Conservation (phyloP, 2,329 filamentous ascomycete genomes). For the Beauveria rudraprayagi region DNA sequence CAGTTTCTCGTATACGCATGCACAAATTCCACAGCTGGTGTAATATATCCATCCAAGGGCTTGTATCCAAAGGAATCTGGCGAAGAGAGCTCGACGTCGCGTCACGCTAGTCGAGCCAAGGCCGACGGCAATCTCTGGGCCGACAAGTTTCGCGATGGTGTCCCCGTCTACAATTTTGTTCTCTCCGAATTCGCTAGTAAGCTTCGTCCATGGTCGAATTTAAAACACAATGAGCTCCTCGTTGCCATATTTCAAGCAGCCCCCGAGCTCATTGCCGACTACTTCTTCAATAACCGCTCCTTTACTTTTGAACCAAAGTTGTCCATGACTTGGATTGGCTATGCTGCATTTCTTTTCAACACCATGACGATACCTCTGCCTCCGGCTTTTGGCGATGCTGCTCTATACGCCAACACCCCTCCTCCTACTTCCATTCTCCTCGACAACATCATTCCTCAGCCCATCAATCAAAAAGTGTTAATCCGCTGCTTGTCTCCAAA, state of each 20-base stretch:
- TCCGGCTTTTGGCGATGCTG: constrained; percentile 57
- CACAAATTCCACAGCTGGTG: constrained; percentile 63
- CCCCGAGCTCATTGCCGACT: constrained; percentile 81
- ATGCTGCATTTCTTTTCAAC: constrained; percentile 80
- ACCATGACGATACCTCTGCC: constrained; percentile 70
- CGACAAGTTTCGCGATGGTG: constrained; percentile 55
- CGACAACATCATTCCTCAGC: constrained; percentile 78
- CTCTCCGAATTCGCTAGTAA: constrained; percentile 71
- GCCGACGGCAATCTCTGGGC: constrained; percentile 64
- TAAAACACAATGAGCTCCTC: constrained; percentile 73
- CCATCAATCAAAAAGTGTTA: constrained; percentile 71
- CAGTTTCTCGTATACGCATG: constrained; percentile 68
- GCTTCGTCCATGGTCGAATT: constrained; percentile 75
- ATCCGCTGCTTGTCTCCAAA: constrained; percentile 71
- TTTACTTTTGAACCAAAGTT: constrained; percentile 88
- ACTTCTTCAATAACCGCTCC: constrained; percentile 70
- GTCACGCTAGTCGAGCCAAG: constrained; percentile 40
- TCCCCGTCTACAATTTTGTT: constrained; percentile 71
- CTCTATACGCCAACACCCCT: constrained; percentile 55
- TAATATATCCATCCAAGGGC: constrained; percentile 69
- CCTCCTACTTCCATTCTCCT: constrained; percentile 73
- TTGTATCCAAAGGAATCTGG: constrained; percentile 73
- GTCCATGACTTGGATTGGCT: constrained; percentile 90
- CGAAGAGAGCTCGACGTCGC: constrained; percentile 28
- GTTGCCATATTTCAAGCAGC: constrained; percentile 70